Evolutionary conservation across 495 filamentous ascomycete species (phyloP), one percentile per base, ranked within the genome.

Genomic region (Podospora anserina): DNA sequence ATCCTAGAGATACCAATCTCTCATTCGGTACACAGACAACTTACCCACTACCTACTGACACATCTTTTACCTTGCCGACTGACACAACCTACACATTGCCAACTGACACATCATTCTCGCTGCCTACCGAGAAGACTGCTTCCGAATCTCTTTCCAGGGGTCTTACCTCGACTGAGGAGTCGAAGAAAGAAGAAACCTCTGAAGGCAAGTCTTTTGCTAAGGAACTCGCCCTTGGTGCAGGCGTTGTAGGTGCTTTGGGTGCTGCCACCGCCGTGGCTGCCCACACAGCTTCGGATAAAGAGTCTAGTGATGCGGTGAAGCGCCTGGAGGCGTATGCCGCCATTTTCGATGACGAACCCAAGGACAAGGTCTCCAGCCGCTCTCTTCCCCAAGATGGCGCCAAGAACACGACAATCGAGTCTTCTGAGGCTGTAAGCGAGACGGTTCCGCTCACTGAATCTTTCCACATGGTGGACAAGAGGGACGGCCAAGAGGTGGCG

Each of bases 371-470:
- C 54, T 32, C 55, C 18, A 34, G 18, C n/a, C 60, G 62, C 58
- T 56, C 63, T 26, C 56, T 68, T 63, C 19, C 66, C 68, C 65
- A 71, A 69, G 39, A 68, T 6, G 53, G 27, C n/a, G 28, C 68
- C 54, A 23, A 68, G 30, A 32, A 57, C 5, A 59, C 34, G 15
- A 56, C 72, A 7, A 66, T 67, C 27, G 72, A 78, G 60, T 68
- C 76, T 11, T 75, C 75, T 32, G 69, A 79, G 56, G 72, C 80
- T n/a, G 69, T 74, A 13, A 71, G 72, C 57, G 66, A 76, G 18
- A 70, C 66, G 13, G 65, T 72, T 60, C 72, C 79, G 61, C 78
- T 80, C 54, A 76, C 78, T 6, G 78, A 81, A 65, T 77, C 80
- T 28, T 78, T 81, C 68, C 74, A 75, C 70, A 64, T 78, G 1